Base-by-base conservation (phyloP, 2,329 filamentous ascomycete species). In the Aspergillus fumigatus region DNA sequence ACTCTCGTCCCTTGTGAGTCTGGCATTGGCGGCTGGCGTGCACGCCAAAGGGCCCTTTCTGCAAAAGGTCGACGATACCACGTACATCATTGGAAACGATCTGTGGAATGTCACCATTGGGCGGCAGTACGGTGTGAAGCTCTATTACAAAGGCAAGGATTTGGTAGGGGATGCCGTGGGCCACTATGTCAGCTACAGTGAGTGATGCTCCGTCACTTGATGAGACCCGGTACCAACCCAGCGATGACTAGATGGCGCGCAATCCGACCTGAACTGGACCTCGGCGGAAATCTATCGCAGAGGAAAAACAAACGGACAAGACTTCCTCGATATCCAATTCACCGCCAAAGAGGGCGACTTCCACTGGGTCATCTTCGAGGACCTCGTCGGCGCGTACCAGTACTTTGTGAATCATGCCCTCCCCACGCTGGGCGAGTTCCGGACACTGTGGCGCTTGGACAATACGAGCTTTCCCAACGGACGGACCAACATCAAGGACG, bases 321-420 rank as follows among this genome's bases (percentile, higher is more conserved):
- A 78, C 49, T 80, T 75, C 66, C 75, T 81, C 58, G 79, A 82
- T 58, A 70, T 83, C 52, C 70, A 72, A 27, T 82, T 82, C 64
- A 74, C 69, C 2, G 75, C 80, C 0, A 64, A 57, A 1, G 78
- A 79, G 61, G 79, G 77, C 6, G 79, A 81, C 53, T 74, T 82
- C 55, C 80, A 82, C 58, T 82, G 79, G 79, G 76, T 82, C 10
- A 78, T 82, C 55, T 75, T 77, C 59, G 71, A 77, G 2, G 73
- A 75, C 17, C 74, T 81, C 1, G 68, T 76, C 2, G 80, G 80
- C n/a, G 79, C 80, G n/a, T 82, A 82, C 61, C 80, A 82, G 54
- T 82, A 82, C 67, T 80, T 82, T 51, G 77, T 82, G 56, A 82
- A 82, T 62, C 77, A 70, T 51, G 76, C 71, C 3, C 67, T 82